phyloP scores from a whole-genome alignment of 257 asterid species.

The Lithospermum erythrorhizon region DNA sequence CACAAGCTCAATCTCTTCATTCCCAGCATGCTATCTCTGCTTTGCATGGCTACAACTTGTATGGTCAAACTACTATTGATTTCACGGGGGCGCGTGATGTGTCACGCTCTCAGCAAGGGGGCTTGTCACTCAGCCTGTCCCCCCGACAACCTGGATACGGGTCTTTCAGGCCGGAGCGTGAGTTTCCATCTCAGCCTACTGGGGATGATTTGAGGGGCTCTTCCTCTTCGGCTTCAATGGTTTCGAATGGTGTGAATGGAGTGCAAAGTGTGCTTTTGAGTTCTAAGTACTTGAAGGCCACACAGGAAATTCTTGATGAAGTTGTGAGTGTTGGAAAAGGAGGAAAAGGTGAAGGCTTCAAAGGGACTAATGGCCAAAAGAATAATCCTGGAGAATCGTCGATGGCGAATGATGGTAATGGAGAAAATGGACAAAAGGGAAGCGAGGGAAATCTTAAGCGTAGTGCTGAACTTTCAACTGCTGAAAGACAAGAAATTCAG shows the following conservation, averaged over 20 bases:
- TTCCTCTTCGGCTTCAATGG: slow-evolving; percentile 17
- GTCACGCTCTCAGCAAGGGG: slow-evolving; percentile 33
- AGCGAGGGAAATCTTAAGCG: slow-evolving; percentile 16
- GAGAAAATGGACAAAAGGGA: slow-evolving; percentile 3
- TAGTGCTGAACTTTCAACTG: slow-evolving; percentile 34
- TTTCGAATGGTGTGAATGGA: slow-evolving; percentile 19
- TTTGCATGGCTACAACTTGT: slow-evolving; percentile 15
- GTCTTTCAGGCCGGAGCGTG: slow-evolving; percentile 17
- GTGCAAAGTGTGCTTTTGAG: slow-evolving; percentile 30
- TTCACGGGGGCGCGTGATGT: slow-evolving; percentile 8
- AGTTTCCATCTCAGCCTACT: slow-evolving; percentile 9
- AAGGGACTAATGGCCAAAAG: slow-evolving; percentile 16
- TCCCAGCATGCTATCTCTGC: slow-evolving; percentile 20
- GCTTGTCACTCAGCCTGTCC: slow-evolving; percentile 54
- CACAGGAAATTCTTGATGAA: slow-evolving; percentile 61
- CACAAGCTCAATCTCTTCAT: slow-evolving; percentile 12
- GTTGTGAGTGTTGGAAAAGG: slow-evolving; percentile 40
- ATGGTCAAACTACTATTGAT: slow-evolving; percentile 14
- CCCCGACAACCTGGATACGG: slow-evolving; percentile 27
- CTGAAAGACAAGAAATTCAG: slow-evolving; percentile 71
- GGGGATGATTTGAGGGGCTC: slow-evolving; percentile 13
- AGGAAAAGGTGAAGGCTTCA: not conserved
- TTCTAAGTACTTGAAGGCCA: slow-evolving; percentile 54
- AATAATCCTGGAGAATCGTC: slow-evolving; percentile 20
- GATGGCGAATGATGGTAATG: slow-evolving; percentile 1